These are phyloP conservation scores for Xylaria telfairii DNA, from an alignment of 495 filamentous ascomycete species.

Conservation along the genomic window DNA sequence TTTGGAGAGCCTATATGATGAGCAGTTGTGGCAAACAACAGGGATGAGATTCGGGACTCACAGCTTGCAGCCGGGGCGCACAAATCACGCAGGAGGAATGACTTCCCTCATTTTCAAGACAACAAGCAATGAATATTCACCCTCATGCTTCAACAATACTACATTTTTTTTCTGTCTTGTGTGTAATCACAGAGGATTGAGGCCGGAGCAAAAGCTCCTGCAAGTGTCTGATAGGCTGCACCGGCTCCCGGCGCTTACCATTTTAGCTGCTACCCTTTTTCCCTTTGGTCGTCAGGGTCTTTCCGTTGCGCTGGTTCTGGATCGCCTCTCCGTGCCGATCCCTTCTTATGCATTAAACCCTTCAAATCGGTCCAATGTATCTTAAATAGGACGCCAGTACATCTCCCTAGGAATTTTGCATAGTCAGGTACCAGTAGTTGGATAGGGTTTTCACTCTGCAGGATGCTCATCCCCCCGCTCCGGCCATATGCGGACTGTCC, in stretches of 20 bases:
- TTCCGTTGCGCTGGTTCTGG: slow-evolving; percentile 20
- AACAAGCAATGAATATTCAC: slow-evolving; percentile 9
- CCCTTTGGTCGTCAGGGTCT: slow-evolving; percentile 4
- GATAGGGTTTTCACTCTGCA: not conserved
- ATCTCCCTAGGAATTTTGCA: not conserved
- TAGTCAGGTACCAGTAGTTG: not conserved
- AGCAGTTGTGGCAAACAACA: slow-evolving; percentile 11
- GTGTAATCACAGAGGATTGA: slow-evolving; percentile 23
- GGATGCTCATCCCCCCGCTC: not conserved
- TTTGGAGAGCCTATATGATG: not conserved
- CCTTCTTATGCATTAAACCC: slow-evolving; percentile 13
- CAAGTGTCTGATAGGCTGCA: slow-evolving; percentile 23
- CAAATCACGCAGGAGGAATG: not conserved
- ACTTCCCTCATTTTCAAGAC: slow-evolving; percentile 10
- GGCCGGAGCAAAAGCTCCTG: slow-evolving; percentile 26
- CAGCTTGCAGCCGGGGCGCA: slow-evolving; percentile 17
- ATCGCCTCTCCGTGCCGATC: slow-evolving; percentile 18
- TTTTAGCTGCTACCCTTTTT: slow-evolving; percentile 21
- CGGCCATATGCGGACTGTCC: slow-evolving; percentile 9
- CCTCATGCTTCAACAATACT: not conserved
- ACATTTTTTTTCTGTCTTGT: slow-evolving; percentile 21
- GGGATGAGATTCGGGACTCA: slow-evolving; percentile 4
- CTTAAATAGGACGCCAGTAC: slow-evolving; percentile 1
- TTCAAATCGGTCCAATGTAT: slow-evolving; percentile 22
- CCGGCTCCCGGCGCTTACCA: slow-evolving; percentile 22